A percentile compares a stretch with the other conserved stretches of the same genome.
phyloP scores from a whole-genome alignment of 2,329 filamentous ascomycete species.

The Akanthomyces lecanii region DNA sequence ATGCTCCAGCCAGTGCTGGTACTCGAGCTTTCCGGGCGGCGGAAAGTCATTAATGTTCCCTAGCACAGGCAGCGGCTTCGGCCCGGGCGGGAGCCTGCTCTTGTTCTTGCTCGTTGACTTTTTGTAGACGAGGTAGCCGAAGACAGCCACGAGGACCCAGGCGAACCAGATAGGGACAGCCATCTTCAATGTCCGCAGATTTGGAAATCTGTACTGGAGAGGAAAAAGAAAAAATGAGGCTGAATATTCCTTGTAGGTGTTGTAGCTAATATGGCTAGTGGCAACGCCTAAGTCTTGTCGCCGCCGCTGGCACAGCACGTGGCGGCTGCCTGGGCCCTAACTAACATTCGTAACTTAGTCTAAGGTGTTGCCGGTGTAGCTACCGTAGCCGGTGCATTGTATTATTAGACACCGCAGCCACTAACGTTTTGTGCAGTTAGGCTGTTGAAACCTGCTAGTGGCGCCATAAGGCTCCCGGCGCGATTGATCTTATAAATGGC shows the following conservation, averaged over 20 bases:
- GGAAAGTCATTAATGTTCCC: conserved; percentile 48
- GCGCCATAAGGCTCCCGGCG: too few species aligned
- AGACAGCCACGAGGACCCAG: neutral
- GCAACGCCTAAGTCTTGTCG: neutral
- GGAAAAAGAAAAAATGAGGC: neutral
- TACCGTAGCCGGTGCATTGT: too few species aligned
- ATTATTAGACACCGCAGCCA: too few species aligned
- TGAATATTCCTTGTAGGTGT: neutral
- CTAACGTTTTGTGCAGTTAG: too few species aligned
- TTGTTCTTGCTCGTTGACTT: neutral
- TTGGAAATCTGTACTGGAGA: neutral
- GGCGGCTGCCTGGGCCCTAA: too few species aligned
- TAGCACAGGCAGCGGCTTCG: conserved; percentile 39
- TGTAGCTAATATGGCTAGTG: neutral
- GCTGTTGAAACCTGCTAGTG: too few species aligned
- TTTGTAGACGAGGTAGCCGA: neutral
- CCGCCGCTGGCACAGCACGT: too few species aligned
- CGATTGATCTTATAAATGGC: too few species aligned
- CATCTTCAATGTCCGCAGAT: neutral
- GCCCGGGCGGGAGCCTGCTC: conserved; percentile 40
- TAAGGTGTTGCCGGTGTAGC: too few species aligned
- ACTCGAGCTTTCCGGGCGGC: conserved; percentile 27
- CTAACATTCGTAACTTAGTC: too few species aligned
- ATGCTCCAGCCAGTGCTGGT: conserved; percentile 34
- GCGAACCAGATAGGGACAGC: neutral